Conservation (phyloP, 495 filamentous ascomycete species). For the Penicillium subrubescens region DNA sequence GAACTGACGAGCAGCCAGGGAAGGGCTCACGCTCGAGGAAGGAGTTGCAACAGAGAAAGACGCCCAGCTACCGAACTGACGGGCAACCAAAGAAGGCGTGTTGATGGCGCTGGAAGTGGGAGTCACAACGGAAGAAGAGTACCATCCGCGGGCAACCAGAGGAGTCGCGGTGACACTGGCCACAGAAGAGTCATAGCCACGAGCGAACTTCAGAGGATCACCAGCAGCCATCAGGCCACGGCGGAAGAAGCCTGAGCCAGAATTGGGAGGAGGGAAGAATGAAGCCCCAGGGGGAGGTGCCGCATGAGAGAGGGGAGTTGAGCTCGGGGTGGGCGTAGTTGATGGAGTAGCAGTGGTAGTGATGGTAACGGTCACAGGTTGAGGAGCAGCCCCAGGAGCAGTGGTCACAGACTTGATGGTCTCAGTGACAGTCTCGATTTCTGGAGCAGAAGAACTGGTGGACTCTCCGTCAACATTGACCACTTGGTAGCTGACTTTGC, state of each 20-base stretch:
- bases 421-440: slow-evolving; percentile 37
- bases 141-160: slow-evolving; percentile 16
- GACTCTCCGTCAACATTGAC: slow-evolving; percentile 50
- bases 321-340: slow-evolving; percentile 10
- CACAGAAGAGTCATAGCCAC: slow-evolving; percentile 17
- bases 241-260: slow-evolving; percentile 20
- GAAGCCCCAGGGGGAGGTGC: slow-evolving; percentile 17
- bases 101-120: slow-evolving; percentile 5
- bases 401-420: slow-evolving; percentile 30
- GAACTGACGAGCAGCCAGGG: too few species aligned
- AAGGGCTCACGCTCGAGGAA: too few species aligned
- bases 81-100: slow-evolving; percentile 16
- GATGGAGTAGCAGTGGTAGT: slow-evolving; percentile 33
- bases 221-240: slow-evolving; percentile 26
- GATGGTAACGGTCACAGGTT: slow-evolving; percentile 38
- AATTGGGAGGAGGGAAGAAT: slow-evolving; percentile 14
- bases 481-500: slow-evolving; percentile 44
- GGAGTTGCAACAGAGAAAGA: not conserved
- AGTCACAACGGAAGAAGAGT: slow-evolving; percentile 5
- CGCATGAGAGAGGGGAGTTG: slow-evolving; percentile 17
- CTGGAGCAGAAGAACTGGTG: slow-evolving; percentile 25
- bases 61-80: slow-evolving; percentile 9
- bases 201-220: slow-evolving; percentile 22
- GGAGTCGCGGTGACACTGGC: slow-evolving; percentile 12
- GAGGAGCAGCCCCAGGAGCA: slow-evolving; percentile 24